These are phyloP conservation scores for Protomyces gravidus DNA, from an alignment of 1,139 yeast genomes.

Conservation along the genomic window DNA sequence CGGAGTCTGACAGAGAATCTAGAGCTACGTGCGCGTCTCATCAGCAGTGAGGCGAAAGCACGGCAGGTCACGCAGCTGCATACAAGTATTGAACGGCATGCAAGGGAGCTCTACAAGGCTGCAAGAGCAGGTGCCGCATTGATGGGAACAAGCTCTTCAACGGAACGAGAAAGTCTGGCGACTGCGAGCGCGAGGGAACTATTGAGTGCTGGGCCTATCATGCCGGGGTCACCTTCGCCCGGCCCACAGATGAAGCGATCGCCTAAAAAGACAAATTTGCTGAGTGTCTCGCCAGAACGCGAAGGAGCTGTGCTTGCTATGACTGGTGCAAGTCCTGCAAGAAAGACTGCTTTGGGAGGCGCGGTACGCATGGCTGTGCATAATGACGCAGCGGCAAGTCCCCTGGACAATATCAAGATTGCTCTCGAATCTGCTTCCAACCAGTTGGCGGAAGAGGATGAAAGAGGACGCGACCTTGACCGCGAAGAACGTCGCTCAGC, in stretches of 20 bases:
- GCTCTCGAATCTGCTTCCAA: neutral
- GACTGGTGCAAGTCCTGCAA: neutral
- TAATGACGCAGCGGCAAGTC: neutral
- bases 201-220: neutral
- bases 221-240: neutral
- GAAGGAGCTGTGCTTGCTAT: neutral
- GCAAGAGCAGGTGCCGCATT: neutral
- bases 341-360: neutral
- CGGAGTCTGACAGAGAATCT: conserved; percentile 13
- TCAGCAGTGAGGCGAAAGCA: neutral
- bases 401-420: neutral
- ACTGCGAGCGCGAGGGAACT: neutral
- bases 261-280: conserved; percentile 15
- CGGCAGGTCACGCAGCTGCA: neutral
- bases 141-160: neutral
- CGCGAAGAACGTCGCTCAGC: conserved; percentile 17
- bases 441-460: neutral
- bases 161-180: neutral
- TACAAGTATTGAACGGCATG: neutral
- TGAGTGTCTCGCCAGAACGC: conserved; percentile 13
- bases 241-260: conserved; percentile 8
- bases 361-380: neutral
- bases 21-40: conserved; percentile 12
- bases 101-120: neutral
- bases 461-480: conserved; percentile 10